Evolutionary conservation across 768 basidiomycete species (phyloP), one percentile per base, ranked within the genome.

Genomic region (Dictyophora rubrovolvata): DNA sequence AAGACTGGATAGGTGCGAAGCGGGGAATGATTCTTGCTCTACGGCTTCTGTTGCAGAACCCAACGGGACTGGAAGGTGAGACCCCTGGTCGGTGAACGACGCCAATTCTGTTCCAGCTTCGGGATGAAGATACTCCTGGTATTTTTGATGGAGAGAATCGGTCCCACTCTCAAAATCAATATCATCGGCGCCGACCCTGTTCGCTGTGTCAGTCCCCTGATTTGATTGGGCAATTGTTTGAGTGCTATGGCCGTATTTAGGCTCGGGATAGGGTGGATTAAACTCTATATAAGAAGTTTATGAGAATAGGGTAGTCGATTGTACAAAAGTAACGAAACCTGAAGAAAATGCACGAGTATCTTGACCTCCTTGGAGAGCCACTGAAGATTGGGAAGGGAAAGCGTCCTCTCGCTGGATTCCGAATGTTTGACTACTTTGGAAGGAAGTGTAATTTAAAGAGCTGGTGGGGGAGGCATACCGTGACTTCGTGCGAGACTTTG

Each of bases 401-500:
- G 47, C n/a, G 48, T 17, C 18, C 37, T 34, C 6, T 16, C 56
- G 18, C 28, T 28, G 28, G 2, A 28, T 28, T 28, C 37, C 28
- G 7, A 28, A 28, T 28, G 42, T 2, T 12, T 12, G 42, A n/a
- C 4, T 12, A 4, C 4, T 42, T 42, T 42, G 42, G 11, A 42
- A 42, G 4, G 42, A 42, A 2, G 42, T n/a, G 11, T 14, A n/a
- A 12, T 42, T n/a, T 12, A 14, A 42, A 4, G 42, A n/a, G 42
- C 14, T 9, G 14, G 12, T 42, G 42, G 42, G 42, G 18, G 49
- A 46, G 28, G 55, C 56, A 53, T 34, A 52, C 17, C 56, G 42
- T 4, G 48, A 11, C 20, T 57, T 56, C 33, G 50, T 12, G 17
- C 61, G 61, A 33, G 49, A 22, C 46, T 61, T 62, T 28, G 67